Evolutionary conservation across 768 basidiomycete genomes (phyloP).

Genomic region (Amanita muscaria): DNA sequence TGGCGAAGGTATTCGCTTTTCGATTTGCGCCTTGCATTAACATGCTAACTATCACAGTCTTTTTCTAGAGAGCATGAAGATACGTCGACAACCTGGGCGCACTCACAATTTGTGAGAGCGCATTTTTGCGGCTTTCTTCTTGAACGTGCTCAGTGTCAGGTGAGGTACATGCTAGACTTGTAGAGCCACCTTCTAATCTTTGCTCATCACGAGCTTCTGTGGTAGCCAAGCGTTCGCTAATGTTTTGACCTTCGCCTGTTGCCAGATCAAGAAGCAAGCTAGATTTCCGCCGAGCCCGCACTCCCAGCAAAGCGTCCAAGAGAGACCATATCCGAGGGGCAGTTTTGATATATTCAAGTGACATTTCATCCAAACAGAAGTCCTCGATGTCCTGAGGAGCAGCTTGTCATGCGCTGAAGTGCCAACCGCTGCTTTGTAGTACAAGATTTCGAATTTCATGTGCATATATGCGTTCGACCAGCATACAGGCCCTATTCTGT

Average conservation of each 20-base stretch:
- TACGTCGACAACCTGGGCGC: no score
- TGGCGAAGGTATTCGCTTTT: slow-evolving; percentile 12
- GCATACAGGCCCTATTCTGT: not conserved
- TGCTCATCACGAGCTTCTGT: no score
- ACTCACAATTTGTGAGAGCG: no score
- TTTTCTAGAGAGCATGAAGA: no score
- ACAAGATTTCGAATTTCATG: not conserved
- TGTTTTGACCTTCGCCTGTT: no score
- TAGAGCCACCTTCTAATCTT: no score
- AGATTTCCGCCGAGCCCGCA: not conserved
- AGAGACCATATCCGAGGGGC: not conserved
- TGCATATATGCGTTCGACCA: no score
- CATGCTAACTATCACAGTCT: slow-evolving; percentile 18
- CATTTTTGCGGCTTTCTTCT: no score
- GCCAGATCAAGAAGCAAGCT: not conserved
- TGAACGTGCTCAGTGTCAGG: no score
- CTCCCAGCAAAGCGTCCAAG: not conserved
- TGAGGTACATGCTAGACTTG: no score
- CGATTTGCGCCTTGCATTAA: slow-evolving; percentile 20
- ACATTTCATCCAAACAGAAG: not conserved
- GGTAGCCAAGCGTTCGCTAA: no score
- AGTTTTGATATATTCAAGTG: not conserved
- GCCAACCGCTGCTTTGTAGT: not conserved
- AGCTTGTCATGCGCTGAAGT: not conserved
- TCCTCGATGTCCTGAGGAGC: not conserved